Evolutionary conservation across 768 basidiomycete species (phyloP).

Genomic region (Austroboletus festivus): DNA sequence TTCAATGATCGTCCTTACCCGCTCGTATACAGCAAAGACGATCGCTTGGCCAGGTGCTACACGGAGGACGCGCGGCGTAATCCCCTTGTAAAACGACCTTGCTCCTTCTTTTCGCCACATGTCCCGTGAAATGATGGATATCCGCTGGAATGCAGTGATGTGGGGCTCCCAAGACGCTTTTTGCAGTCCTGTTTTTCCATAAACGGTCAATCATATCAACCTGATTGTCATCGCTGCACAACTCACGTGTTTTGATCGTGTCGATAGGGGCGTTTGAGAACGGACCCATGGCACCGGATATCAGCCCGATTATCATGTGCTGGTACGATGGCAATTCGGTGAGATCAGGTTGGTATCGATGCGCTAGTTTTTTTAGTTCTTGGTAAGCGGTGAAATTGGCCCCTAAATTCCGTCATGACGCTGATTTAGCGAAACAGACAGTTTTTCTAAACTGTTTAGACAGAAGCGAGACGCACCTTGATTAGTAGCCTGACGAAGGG

Average conservation of each 20-base stretch:
- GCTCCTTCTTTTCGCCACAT: slow-evolving; percentile 94
- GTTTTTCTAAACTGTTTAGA: slow-evolving; percentile 14
- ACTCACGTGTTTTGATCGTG: slow-evolving; percentile 89
- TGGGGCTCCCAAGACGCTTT: slow-evolving; percentile 74
- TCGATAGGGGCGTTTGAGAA: slow-evolving; percentile 97
- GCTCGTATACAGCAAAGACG: slow-evolving; percentile 96
- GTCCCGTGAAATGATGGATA: slow-evolving; percentile 76
- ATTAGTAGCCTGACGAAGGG: slow-evolving; percentile 94
- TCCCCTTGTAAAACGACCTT: slow-evolving; percentile 94
- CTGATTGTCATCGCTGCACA: not conserved
- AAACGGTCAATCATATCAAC: slow-evolving; percentile 1
- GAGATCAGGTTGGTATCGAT: slow-evolving; percentile 73
- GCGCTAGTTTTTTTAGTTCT: slow-evolving; percentile 85
- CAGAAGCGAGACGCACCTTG: slow-evolving; percentile 64
- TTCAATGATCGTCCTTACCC: slow-evolving; percentile 76
- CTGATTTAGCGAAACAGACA: slow-evolving; percentile 1
- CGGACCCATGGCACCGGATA: slow-evolving; percentile 97
- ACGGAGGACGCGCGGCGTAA: slow-evolving; percentile 91
- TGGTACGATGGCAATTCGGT: slow-evolving; percentile 88
- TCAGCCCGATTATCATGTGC: slow-evolving; percentile 90
- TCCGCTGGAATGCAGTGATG: slow-evolving; percentile 74
- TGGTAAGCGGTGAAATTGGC: slow-evolving; percentile 99
- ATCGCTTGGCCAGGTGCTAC: slow-evolving; percentile 97
- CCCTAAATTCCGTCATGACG: slow-evolving; percentile 42
- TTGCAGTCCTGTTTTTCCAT: slow-evolving; percentile 61